A percentile compares a stretch with the other conserved stretches of the same genome.
phyloP scores from a whole-genome alignment of 2,329 filamentous ascomycete species.

The Cryphonectria carpinicola region DNA sequence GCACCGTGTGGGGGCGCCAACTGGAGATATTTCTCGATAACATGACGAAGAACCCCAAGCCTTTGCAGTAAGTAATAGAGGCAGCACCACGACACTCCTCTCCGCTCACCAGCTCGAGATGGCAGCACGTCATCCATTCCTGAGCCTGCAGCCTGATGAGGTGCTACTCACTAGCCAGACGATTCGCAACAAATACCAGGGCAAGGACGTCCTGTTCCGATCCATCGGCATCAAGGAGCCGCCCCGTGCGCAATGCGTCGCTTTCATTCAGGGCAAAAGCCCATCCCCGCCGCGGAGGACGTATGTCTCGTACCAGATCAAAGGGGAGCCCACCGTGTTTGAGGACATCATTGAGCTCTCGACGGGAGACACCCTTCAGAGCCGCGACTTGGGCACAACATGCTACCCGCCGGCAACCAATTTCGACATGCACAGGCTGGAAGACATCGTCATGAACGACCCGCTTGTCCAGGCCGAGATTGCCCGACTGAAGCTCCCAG shows the following conservation, averaged over 20 bases:
- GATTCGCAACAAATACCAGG: slow-evolving; percentile 15
- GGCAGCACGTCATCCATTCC: slow-evolving; percentile 15
- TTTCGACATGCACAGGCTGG: slow-evolving; percentile 23
- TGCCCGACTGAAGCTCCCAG: slow-evolving; percentile 18
- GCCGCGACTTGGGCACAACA: slow-evolving; percentile 16
- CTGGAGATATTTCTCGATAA: neutral
- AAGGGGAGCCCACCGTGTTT: slow-evolving; percentile 18
- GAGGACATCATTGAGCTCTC: slow-evolving; percentile 20
- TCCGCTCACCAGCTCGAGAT: neutral
- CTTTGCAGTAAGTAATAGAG: too few species aligned
- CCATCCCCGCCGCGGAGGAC: slow-evolving; percentile 17
- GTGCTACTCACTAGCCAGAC: slow-evolving; percentile 16
- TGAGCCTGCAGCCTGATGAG: slow-evolving; percentile 26
- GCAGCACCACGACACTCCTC: too few species aligned
- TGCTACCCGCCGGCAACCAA: slow-evolving; percentile 23
- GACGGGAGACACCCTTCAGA: slow-evolving; percentile 5
- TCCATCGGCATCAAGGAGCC: slow-evolving; percentile 25
- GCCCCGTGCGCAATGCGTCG: slow-evolving; percentile 7
- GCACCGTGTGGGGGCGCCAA: neutral
- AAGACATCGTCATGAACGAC: slow-evolving; percentile 15
- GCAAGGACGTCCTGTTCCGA: slow-evolving; percentile 14
- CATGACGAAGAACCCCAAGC: too few species aligned
- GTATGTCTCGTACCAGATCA: slow-evolving; percentile 24
- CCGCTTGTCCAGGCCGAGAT: slow-evolving; percentile 19
- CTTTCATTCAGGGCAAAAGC: slow-evolving; percentile 18